Evolutionary conservation across 176 grass and related monocot species (phyloP).

Genomic region (Alloteropsis semialata): DNA sequence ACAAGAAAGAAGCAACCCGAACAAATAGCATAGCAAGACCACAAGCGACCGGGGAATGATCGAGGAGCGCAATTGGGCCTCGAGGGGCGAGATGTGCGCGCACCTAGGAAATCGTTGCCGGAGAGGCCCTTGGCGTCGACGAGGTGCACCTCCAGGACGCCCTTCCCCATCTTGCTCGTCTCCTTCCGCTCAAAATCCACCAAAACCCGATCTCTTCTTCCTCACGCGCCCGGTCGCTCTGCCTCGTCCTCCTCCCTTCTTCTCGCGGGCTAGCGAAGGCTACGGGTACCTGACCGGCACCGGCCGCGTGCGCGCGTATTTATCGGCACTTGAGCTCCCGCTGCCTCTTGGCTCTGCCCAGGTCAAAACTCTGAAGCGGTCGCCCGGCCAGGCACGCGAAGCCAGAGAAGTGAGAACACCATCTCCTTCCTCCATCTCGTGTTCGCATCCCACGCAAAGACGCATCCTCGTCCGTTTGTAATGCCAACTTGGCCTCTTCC

Average conservation of each 20-base stretch:
- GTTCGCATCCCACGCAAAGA: neutral
- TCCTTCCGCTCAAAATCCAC: neutral
- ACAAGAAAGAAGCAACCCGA: neutral
- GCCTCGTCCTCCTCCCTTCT: neutral
- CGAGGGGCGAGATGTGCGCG: neutral
- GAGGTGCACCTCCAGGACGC: slow-evolving; percentile 75
- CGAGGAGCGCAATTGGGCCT: neutral
- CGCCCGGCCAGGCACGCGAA: neutral
- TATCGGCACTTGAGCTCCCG: neutral
- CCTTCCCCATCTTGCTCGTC: slow-evolving; percentile 47
- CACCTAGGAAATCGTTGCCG: slow-evolving; percentile 74
- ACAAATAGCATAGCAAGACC: neutral
- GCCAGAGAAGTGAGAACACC: neutral
- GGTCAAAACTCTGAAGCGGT: slow-evolving; percentile 39
- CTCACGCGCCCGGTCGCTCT: too few relatives aligned
- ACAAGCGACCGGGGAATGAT: neutral
- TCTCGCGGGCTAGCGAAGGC: neutral
- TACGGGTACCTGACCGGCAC: neutral
- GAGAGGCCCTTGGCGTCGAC: slow-evolving; percentile 70
- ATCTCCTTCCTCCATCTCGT: neutral
- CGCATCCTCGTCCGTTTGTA: neutral
- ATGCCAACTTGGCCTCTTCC: neutral
- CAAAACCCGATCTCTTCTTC: neutral
- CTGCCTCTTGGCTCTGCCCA: neutral
- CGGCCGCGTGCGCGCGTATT: neutral